phyloP scores from a whole-genome alignment of 2,329 filamentous ascomycete species.

The Monosporascus sp. region DNA sequence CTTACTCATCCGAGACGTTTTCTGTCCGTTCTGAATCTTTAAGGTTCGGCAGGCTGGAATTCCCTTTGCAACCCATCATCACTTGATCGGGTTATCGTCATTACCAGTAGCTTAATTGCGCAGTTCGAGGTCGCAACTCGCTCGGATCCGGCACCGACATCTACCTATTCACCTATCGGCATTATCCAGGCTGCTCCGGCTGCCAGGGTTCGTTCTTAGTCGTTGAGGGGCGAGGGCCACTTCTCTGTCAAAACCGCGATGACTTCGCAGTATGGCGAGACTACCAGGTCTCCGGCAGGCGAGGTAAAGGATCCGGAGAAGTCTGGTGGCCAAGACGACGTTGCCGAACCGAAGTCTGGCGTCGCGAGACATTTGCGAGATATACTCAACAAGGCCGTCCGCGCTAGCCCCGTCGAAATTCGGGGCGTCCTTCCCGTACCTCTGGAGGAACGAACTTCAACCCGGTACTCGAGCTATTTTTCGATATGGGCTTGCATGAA shows the following conservation, averaged over 20 bases:
- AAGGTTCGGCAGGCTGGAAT: too few species aligned
- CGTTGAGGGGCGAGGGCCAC: too few species aligned
- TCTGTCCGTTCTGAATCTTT: too few species aligned
- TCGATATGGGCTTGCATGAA: slow-evolving; percentile 26
- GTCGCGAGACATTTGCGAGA: background rate
- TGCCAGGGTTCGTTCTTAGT: too few species aligned
- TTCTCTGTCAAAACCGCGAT: background rate
- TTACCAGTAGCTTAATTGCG: too few species aligned
- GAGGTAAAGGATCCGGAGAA: slow-evolving; percentile 7
- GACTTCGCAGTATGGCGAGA: background rate
- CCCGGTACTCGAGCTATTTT: slow-evolving; percentile 22
- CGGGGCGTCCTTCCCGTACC: slow-evolving; percentile 23
- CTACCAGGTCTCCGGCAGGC: background rate
- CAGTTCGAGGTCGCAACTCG: too few species aligned
- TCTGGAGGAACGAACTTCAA: slow-evolving; percentile 23
- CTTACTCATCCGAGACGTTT: too few species aligned
- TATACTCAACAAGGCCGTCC: slow-evolving; percentile 5
- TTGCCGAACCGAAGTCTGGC: slow-evolving; percentile 1
- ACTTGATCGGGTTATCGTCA: too few species aligned
- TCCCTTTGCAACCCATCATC: too few species aligned
- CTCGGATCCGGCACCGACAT: too few species aligned
- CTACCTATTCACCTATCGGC: too few species aligned
- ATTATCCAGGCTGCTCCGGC: too few species aligned
- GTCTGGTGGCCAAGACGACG: slow-evolving; percentile 3
- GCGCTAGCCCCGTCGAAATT: slow-evolving; percentile 16